A percentile compares a stretch with the other conserved stretches of the same genome.
phyloP scores from a whole-genome alignment of 2,329 filamentous ascomycete genomes.

The Arthrinium phaeospermum region DNA sequence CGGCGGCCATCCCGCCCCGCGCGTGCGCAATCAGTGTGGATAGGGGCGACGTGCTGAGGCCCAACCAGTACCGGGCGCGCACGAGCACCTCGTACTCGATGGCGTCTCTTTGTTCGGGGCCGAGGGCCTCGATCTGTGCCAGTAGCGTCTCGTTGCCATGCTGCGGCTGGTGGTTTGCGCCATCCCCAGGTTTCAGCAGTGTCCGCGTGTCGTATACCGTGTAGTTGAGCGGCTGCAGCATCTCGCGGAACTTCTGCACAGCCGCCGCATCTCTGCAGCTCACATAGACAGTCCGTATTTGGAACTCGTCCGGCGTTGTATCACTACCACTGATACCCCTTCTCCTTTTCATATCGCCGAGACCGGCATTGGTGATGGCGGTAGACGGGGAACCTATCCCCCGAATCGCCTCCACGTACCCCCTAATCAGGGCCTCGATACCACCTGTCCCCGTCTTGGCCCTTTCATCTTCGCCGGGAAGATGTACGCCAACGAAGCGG shows the following conservation, averaged over 20 bases:
- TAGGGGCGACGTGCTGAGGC: conserved; percentile 18
- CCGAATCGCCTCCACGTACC: background rate
- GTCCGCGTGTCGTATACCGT: conserved; percentile 24
- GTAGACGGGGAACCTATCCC: background rate
- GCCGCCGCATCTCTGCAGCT: conserved; percentile 17
- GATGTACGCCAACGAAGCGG: background rate
- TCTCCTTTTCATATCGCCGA: background rate
- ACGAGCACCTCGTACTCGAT: conserved; percentile 24
- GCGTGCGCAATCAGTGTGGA: conserved; percentile 15
- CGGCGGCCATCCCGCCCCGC: background rate
- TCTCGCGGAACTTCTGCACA: conserved; percentile 21
- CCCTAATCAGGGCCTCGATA: background rate
- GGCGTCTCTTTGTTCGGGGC: conserved; percentile 21
- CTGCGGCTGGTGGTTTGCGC: background rate
- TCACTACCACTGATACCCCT: background rate
- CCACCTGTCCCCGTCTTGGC: background rate
- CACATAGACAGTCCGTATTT: conserved; percentile 4
- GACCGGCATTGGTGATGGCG: background rate
- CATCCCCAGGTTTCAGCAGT: background rate
- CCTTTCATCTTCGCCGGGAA: background rate
- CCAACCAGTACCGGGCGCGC: conserved; percentile 21
- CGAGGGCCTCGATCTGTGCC: conserved; percentile 13
- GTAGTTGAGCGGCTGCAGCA: conserved; percentile 22
- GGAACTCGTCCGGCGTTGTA: background rate
- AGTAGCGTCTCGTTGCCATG: conserved; percentile 9